Evolutionary conservation across 805 yeast species (phyloP).

Genomic region (Kazachstania bromeliacearum): DNA sequence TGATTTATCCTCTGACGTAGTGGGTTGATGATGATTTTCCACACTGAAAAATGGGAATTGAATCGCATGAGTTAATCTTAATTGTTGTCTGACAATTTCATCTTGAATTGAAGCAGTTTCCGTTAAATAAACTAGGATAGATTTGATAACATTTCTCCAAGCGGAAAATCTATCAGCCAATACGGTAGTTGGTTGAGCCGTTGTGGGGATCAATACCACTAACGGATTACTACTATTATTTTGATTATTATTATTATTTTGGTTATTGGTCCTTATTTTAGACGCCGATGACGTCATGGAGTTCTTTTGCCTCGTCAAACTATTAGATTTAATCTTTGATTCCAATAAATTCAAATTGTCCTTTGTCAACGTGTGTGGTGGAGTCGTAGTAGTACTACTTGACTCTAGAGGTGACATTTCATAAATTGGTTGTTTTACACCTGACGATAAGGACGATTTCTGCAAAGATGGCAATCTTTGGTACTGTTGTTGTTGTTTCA

Average conservation of each 20-base stretch:
- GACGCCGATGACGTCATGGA: no score
- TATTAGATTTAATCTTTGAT: constrained; percentile 1
- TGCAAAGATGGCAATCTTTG: no score
- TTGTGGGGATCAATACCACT: constrained; percentile 42
- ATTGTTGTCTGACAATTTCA: constrained; percentile 74
- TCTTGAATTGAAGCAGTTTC: constrained; percentile 81
- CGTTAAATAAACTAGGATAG: constrained; percentile 61
- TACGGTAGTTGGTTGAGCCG: constrained; percentile 73
- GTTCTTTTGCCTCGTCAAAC: constrained; percentile 6
- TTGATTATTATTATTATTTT: no score
- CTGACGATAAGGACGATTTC: no score
- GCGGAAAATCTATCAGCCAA: constrained; percentile 74
- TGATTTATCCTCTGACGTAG: constrained; percentile 15
- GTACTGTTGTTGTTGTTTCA: constrained; percentile 4
- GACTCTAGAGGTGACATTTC: no score
- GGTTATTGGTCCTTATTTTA: no score
- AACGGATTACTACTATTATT: no score
- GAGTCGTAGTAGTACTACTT: no score
- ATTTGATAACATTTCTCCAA: constrained; percentile 73
- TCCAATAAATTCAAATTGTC: not conserved
- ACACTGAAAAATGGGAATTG: constrained; percentile 30
- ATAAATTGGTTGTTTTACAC: no score
- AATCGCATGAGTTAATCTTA: constrained; percentile 71
- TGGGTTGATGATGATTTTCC: constrained; percentile 22
- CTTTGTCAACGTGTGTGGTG: no score